These are phyloP conservation scores for Copromyces sp. DNA, from an alignment of 495 filamentous ascomycete genomes.

Conservation along the genomic window DNA sequence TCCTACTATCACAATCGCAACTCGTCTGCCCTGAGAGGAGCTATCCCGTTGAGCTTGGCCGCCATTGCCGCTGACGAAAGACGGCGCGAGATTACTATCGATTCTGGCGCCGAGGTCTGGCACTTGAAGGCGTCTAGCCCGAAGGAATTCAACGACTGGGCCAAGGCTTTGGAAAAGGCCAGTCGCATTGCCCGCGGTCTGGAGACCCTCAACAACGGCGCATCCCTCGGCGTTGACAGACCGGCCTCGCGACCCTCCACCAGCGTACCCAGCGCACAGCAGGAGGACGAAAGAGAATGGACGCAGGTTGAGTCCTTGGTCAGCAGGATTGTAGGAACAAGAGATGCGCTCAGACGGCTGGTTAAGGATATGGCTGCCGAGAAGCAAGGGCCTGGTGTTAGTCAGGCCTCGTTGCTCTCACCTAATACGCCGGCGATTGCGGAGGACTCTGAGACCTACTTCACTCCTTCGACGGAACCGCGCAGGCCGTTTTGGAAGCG, in stretches of 20 bases:
- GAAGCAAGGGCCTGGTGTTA: conserved; percentile 23
- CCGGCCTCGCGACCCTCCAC: conserved; percentile 12
- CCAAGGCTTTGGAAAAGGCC: conserved; percentile 70
- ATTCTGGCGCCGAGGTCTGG: conserved; percentile 95
- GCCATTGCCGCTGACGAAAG: conserved; percentile 81
- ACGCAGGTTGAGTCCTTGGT: conserved; percentile 70
- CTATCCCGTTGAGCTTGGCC: conserved; percentile 83
- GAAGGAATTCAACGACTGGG: conserved; percentile 82
- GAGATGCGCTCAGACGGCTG: conserved; percentile 76
- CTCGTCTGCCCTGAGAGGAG: conserved; percentile 79
- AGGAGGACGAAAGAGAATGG: conserved; percentile 75
- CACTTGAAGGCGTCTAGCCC: conserved; percentile 77
- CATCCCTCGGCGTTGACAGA: background rate
- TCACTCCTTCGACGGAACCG: conserved; percentile 26
- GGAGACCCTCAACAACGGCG: conserved; percentile 18
- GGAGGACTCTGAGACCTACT: conserved; percentile 38
- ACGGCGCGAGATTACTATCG: conserved; percentile 85
- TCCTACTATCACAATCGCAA: conserved; percentile 94
- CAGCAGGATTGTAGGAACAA: conserved; percentile 70
- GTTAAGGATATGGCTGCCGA: conserved; percentile 74
- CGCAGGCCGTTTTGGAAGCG: conserved; percentile 81
- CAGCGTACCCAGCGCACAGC: conserved; percentile 16
- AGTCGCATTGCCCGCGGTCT: conserved; percentile 44
- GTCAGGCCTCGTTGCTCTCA: conserved; percentile 26
- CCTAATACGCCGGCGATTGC: conserved; percentile 27